phyloP scores from a whole-genome alignment of 2,329 filamentous ascomycete genomes.

The Didymella exigua region DNA sequence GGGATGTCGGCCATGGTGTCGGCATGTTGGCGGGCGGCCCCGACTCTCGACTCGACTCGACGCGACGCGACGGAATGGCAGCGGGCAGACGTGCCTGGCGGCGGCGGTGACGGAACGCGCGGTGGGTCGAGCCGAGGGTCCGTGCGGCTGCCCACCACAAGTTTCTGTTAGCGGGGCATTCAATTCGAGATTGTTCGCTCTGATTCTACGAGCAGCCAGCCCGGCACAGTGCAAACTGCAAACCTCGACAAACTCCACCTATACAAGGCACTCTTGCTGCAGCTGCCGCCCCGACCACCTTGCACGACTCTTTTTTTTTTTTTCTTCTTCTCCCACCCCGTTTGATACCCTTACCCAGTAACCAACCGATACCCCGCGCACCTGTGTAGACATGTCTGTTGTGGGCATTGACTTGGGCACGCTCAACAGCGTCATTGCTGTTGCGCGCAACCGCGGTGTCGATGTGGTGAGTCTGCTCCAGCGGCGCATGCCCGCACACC shows the following conservation, averaged over 20 bases:
- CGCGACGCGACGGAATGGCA: neutral
- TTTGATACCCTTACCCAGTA: conserved; percentile 14
- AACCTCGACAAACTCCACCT: neutral
- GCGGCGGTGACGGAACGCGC: conserved; percentile 11
- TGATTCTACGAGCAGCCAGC: conserved; percentile 18
- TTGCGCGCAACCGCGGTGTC: conserved; percentile 97
- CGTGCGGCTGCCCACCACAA: conserved; percentile 1
- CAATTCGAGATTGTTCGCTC: conserved; percentile 9
- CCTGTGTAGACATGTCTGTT: conserved; percentile 60
- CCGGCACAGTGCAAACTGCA: conserved; percentile 10
- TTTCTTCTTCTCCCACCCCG: conserved; percentile 19
- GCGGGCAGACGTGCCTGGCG: neutral
- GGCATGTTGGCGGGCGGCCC: neutral
- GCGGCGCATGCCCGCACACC: neutral
- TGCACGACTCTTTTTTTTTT: conserved; percentile 12
- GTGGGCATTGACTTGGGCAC: conserved; percentile 93
- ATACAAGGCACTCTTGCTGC: conserved; percentile 15
- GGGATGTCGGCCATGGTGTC: conserved; percentile 43
- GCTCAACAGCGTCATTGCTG: conserved; percentile 95
- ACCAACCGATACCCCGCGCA: conserved; percentile 37
- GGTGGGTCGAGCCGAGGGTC: conserved; percentile 4
- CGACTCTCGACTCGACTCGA: neutral
- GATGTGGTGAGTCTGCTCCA: conserved; percentile 83
- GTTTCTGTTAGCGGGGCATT: conserved; percentile 14
- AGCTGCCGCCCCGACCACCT: conserved; percentile 10